These are phyloP conservation scores for Epichloe glyceriae DNA, from an alignment of 2,329 filamentous ascomycete species.

Conservation along the genomic window DNA sequence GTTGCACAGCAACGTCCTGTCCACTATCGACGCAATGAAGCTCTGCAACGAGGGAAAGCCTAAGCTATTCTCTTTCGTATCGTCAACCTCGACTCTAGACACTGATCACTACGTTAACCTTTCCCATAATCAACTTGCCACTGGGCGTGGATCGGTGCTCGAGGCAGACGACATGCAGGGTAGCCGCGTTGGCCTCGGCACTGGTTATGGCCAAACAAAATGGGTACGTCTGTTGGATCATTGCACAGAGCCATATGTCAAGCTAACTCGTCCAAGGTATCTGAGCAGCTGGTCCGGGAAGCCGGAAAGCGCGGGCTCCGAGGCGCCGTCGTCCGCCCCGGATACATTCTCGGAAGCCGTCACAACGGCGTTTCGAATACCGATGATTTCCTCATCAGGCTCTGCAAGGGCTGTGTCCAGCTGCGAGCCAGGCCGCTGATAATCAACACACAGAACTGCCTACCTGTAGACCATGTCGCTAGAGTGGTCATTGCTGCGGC, in stretches of 20 bases:
- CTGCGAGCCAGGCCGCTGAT: constrained; percentile 62
- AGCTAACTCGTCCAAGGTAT: constrained; percentile 19
- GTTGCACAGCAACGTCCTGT: constrained; percentile 63
- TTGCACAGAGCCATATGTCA: too few relatives aligned
- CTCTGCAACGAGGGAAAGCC: constrained; percentile 66
- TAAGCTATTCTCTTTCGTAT: constrained; percentile 71
- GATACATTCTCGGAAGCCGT: constrained; percentile 70
- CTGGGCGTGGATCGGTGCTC: constrained; percentile 46
- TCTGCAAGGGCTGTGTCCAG: constrained; percentile 81
- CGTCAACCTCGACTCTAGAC: constrained; percentile 65
- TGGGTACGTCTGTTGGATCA: constrained; percentile 38
- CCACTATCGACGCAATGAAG: constrained; percentile 61
- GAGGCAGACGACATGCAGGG: constrained; percentile 71
- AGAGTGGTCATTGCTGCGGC: constrained; percentile 63
- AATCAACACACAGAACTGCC: constrained; percentile 75
- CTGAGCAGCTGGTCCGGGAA: constrained; percentile 56
- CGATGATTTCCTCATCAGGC: constrained; percentile 81
- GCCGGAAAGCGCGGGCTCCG: constrained; percentile 65
- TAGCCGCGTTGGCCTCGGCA: constrained; percentile 62
- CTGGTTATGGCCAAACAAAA: constrained; percentile 85
- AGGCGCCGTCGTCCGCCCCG: constrained; percentile 67
- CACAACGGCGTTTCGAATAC: constrained; percentile 59
- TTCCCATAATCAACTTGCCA: constrained; percentile 37
- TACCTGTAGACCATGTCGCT: constrained; percentile 75
- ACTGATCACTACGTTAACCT: constrained; percentile 67